phyloP scores from a whole-genome alignment of 202 grass and related monocot genomes.

The Eragrostis tef region DNA sequence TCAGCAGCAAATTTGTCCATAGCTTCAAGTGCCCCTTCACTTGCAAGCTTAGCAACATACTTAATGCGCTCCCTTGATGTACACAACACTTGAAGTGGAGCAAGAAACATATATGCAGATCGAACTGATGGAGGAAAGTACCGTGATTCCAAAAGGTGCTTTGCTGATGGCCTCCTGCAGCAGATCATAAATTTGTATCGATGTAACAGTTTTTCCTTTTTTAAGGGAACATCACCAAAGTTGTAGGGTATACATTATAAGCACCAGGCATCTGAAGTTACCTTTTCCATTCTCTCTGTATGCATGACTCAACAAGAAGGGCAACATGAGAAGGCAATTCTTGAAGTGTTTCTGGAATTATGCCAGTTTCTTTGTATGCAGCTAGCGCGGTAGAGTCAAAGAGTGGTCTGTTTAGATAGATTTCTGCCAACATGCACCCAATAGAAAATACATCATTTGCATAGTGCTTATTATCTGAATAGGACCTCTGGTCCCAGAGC shows the following conservation, averaged over 20 bases:
- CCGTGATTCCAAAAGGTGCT: constrained; percentile 74
- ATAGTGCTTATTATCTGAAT: constrained; percentile 50
- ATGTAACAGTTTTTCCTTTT: constrained; percentile 13
- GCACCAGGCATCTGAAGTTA: constrained; percentile 41
- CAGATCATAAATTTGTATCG: constrained; percentile 16
- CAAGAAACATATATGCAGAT: constrained; percentile 87
- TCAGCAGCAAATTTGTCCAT: constrained; percentile 86
- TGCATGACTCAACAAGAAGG: constrained; percentile 86
- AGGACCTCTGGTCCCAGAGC: constrained; percentile 67
- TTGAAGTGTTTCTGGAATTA: constrained; percentile 64
- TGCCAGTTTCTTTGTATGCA: constrained; percentile 85
- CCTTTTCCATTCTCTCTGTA: constrained; percentile 84
- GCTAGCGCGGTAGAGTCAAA: constrained; percentile 73
- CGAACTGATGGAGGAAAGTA: constrained; percentile 84
- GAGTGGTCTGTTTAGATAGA: constrained; percentile 82
- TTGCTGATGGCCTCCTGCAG: constrained; percentile 81
- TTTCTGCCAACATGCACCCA: constrained; percentile 83
- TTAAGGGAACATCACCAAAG: constrained; percentile 14
- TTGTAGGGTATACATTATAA: constrained; percentile 31
- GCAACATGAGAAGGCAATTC: constrained; percentile 78
- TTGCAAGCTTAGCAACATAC: constrained; percentile 82
- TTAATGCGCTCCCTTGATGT: constrained; percentile 66
- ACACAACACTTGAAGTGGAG: constrained; percentile 81
- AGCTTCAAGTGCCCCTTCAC: constrained; percentile 73
- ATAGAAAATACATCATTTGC: constrained; percentile 85